Conservation (phyloP, 345 rosid species). For the Salix udensis region DNA sequence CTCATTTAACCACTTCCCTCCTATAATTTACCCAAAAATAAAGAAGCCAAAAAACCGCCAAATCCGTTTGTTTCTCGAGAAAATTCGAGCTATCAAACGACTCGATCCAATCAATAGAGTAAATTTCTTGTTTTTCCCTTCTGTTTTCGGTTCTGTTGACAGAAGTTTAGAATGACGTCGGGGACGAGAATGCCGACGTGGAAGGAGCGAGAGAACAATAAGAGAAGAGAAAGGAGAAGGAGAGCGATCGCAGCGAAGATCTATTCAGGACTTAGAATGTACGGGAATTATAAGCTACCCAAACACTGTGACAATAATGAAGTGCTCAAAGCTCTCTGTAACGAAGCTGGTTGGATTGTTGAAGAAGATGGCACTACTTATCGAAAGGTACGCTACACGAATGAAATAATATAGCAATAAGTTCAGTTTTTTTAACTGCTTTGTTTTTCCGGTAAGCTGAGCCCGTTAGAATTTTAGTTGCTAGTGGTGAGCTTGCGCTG, state of each 20-base stretch:
- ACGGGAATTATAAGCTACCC: constrained; percentile 88
- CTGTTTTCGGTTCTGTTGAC: neutral
- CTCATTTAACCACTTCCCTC: constrained; percentile 18
- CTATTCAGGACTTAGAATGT: constrained; percentile 77
- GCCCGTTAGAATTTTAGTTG: neutral
- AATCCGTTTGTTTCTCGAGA: constrained; percentile 18
- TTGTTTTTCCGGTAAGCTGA: neutral
- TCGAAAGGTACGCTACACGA: constrained; percentile 52
- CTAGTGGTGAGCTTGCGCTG: neutral
- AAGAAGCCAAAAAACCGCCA: neutral
- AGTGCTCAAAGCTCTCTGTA: constrained; percentile 90
- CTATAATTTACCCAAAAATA: constrained; percentile 7
- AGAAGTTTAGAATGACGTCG: constrained; percentile 51
- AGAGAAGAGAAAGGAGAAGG: constrained; percentile 80
- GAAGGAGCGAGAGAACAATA: constrained; percentile 99
- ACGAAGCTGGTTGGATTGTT: constrained; percentile 95
- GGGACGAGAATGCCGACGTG: constrained; percentile 94
- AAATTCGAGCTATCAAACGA: neutral
- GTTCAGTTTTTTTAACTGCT: neutral
- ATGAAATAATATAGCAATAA: neutral
- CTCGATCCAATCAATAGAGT: neutral
- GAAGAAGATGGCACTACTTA: constrained; percentile 98
- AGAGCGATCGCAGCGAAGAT: constrained; percentile 97
- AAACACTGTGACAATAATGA: constrained; percentile 99
- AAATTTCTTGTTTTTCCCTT: neutral